Percentiles rank a stretch among this genome's conserved stretches.
Evolutionary conservation across 1,284 basidiomycete species (phyloP).

Genomic region (Pyrrhoderma noxium): DNA sequence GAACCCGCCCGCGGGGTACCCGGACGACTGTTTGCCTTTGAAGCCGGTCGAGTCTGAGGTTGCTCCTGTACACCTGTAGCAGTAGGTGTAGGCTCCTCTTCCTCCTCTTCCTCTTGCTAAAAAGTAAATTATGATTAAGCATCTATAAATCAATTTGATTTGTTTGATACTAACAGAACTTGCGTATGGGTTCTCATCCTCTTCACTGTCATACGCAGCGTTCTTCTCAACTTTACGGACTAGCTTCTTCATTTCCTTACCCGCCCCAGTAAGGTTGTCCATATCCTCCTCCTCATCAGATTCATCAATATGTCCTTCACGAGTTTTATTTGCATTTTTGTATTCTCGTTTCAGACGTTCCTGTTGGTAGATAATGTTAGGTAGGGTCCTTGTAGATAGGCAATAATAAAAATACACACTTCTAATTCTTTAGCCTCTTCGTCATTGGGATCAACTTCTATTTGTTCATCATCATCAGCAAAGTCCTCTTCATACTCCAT

Average conservation of each 20-base stretch:
- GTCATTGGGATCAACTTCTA: slow-evolving; percentile 65
- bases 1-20: slow-evolving; percentile 11
- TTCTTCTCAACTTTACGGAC: slow-evolving; percentile 69
- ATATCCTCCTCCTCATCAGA: slow-evolving; percentile 61
- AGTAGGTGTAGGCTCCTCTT: slow-evolving; percentile 42
- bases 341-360: slow-evolving; percentile 82
- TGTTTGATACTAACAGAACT: slow-evolving; percentile 43
- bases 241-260: slow-evolving; percentile 71
- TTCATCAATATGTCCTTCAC: slow-evolving; percentile 62
- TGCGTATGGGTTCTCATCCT: slow-evolving; percentile 75
- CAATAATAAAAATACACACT: slow-evolving; percentile 33
- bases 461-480: slow-evolving; percentile 81
- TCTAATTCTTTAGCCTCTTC: slow-evolving; percentile 84
- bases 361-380: slow-evolving; percentile 31
- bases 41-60: slow-evolving; percentile 18
- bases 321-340: slow-evolving; percentile 64
- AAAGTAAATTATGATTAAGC: slow-evolving; percentile 19
- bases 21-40: slow-evolving; percentile 7
- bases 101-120: slow-evolving; percentile 54
- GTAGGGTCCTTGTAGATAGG: not conserved
- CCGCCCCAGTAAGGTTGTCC: slow-evolving; percentile 55
- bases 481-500: slow-evolving; percentile 79
- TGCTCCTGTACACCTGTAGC: slow-evolving; percentile 46
- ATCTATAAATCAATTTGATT: slow-evolving; percentile 8
- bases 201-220: slow-evolving; percentile 71